These are phyloP conservation scores for Artemisia argyi DNA, from an alignment of 129 eudicot species.

Conservation along the genomic window DNA sequence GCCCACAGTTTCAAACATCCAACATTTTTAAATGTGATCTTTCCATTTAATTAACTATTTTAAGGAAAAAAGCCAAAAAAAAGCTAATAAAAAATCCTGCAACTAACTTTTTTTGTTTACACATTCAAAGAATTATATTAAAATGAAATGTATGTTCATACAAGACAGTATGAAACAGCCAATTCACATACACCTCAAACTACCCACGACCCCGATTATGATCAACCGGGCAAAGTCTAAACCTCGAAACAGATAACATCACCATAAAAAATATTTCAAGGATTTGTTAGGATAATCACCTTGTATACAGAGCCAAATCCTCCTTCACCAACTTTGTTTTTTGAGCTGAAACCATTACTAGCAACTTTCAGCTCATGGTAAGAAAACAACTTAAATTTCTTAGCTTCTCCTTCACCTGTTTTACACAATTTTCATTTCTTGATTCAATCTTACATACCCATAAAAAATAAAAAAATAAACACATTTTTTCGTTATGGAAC, in stretches of 20 bases:
- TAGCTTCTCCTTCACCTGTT: constrained; percentile 43
- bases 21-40: background rate
- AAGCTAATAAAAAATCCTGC: too few relatives aligned
- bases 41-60: constrained; percentile 2
- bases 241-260: background rate
- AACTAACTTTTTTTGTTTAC: too few relatives aligned
- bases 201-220: too few relatives aligned
- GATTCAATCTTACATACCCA: constrained; percentile 15
- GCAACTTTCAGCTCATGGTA: constrained; percentile 63
- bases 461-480: too few relatives aligned
- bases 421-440: constrained; percentile 26
- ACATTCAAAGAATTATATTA: too few relatives aligned
- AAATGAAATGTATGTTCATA: too few relatives aligned
- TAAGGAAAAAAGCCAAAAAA: background rate
- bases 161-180: too few relatives aligned
- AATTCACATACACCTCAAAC: too few relatives aligned
- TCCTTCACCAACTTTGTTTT: constrained; percentile 73
- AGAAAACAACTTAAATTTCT: constrained; percentile 53
- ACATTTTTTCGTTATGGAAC: too few relatives aligned
- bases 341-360: constrained; percentile 49
- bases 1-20: background rate
- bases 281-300: constrained; percentile 31
- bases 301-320: constrained; percentile 73
- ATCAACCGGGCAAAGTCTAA: background rate
- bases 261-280: background rate